Conservation (phyloP, 192 early-diverging fungal species). For the Coemansia interrupta region DNA sequence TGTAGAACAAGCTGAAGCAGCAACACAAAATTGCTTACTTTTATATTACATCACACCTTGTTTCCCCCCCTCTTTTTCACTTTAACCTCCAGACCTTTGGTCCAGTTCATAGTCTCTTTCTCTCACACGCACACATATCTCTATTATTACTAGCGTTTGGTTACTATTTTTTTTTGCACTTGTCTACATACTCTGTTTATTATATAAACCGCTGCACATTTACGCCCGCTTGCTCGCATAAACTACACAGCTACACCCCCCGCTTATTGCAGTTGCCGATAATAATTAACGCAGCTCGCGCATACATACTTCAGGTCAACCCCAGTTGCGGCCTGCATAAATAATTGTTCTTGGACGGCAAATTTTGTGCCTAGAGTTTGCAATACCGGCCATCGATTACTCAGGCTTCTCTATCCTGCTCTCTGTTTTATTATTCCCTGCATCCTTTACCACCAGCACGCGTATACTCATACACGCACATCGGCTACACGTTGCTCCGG, state of each 20-base stretch:
- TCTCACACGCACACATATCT: too few relatives aligned
- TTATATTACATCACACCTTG: neutral
- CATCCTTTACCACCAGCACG: slow-evolving; percentile 1
- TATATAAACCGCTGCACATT: slow-evolving; percentile 5
- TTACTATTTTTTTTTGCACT: neutral
- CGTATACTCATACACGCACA: slow-evolving; percentile 7
- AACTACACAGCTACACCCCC: slow-evolving; percentile 1
- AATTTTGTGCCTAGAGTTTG: too few relatives aligned
- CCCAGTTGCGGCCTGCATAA: neutral
- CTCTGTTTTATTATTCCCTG: slow-evolving; percentile 10
- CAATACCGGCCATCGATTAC: neutral
- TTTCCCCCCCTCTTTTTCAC: neutral
- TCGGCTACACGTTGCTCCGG: neutral
- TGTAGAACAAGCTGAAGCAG: too few relatives aligned
- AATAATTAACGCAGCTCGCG: slow-evolving; percentile 4
- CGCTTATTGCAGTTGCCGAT: neutral
- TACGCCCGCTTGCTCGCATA: slow-evolving; percentile 5
- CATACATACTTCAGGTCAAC: slow-evolving; percentile 2
- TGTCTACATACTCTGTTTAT: too few relatives aligned
- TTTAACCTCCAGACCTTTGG: slow-evolving; percentile 2
- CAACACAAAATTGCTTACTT: slow-evolving; percentile 4
- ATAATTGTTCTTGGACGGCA: too few relatives aligned
- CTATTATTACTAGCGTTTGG: neutral
- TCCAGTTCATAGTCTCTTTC: neutral
- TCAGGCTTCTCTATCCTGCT: slow-evolving; percentile 13